Evolutionary conservation across 768 basidiomycete species (phyloP), one percentile per base, ranked within the genome.

Genomic region (Lactarius psammicola): DNA sequence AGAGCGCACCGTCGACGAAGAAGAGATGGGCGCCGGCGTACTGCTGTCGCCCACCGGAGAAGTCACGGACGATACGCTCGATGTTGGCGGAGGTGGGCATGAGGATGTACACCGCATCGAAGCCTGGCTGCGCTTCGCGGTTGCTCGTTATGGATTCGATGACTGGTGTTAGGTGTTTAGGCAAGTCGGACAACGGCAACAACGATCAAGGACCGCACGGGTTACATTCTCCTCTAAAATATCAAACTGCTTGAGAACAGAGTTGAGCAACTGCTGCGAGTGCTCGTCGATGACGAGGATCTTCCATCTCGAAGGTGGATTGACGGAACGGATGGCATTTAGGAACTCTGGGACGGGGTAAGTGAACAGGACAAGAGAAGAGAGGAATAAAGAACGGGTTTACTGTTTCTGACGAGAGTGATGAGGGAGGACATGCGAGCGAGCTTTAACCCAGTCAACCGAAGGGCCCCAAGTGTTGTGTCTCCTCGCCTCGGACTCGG

Each of bases 81-180:
- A 98, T 86, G 76, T 98, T 98, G 79, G 94, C 92, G 1, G 86
- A 86, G 4, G 97, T 98, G 18, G 97, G 92, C 86, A 95, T 96
- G 65, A 98, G 80, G 67, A 99, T 78, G 75, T 99, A 98, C 72
- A 98, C 80, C 38, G 94, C 97, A 76, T 98, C 95, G 59, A 96
- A 87, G 49, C 85, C 84, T 10, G 87, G 84, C 75, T 96, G 92
- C 0, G 92, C 87, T 40, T 91, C 87, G 69, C 97, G 88, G 73
- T 87, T 76, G 71, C 80, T 89, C 68, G 89, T 87, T 75, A 98
- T 93, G 62, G 89, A 85, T 77, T 99, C 96, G 76, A 98, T 92
- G 73, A 93, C 96, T 99, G 76, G 13, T 18, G 40, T 15, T 49
- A 13, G 49, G 33, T 4, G n/a, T 42, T 42, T 20, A 46, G 23